Percentiles rank a stretch among this genome's conserved stretches.
Evolutionary conservation across 2,329 filamentous ascomycete genomes (phyloP).

Genomic region (Stagonosporopsis chrysanthemi): DNA sequence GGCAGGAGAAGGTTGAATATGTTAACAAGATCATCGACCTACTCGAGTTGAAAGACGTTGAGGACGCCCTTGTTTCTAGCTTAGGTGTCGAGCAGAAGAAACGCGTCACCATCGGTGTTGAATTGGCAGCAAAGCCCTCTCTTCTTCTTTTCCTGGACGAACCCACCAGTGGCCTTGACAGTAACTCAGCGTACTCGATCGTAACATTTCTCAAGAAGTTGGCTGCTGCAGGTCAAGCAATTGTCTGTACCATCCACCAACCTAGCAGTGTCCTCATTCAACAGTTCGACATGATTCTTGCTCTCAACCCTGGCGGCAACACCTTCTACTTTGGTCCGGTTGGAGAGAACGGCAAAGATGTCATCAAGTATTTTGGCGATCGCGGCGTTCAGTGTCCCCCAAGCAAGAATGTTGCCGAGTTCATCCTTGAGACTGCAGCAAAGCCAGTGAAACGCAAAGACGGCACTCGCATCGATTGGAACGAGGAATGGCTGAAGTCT

Average conservation of each 20-base stretch:
- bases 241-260: slow-evolving; percentile 78
- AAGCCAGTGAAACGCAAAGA: slow-evolving; percentile 62
- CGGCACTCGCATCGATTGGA: slow-evolving; percentile 72
- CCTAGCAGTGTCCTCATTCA: slow-evolving; percentile 73
- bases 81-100: slow-evolving; percentile 75
- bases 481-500: slow-evolving; percentile 75
- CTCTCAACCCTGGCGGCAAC: slow-evolving; percentile 72
- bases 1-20: slow-evolving; percentile 69
- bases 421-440: slow-evolving; percentile 70
- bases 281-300: slow-evolving; percentile 77
- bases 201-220: slow-evolving; percentile 74
- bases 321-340: slow-evolving; percentile 78
- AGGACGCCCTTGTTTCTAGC: slow-evolving; percentile 71
- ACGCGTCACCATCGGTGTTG: slow-evolving; percentile 75
- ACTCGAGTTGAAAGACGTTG: slow-evolving; percentile 69
- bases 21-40: slow-evolving; percentile 72
- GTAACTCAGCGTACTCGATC: slow-evolving; percentile 72
- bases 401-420: slow-evolving; percentile 71
- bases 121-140: slow-evolving; percentile 67
- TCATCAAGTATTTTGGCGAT: slow-evolving; percentile 72
- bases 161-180: slow-evolving; percentile 74
- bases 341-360: slow-evolving; percentile 69
- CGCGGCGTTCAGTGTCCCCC: slow-evolving; percentile 72
- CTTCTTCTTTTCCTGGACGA: slow-evolving; percentile 76
- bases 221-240: slow-evolving; percentile 70